These are phyloP conservation scores for Xanthoconium purpureum DNA, from an alignment of 768 basidiomycete genomes.

Conservation along the genomic window DNA sequence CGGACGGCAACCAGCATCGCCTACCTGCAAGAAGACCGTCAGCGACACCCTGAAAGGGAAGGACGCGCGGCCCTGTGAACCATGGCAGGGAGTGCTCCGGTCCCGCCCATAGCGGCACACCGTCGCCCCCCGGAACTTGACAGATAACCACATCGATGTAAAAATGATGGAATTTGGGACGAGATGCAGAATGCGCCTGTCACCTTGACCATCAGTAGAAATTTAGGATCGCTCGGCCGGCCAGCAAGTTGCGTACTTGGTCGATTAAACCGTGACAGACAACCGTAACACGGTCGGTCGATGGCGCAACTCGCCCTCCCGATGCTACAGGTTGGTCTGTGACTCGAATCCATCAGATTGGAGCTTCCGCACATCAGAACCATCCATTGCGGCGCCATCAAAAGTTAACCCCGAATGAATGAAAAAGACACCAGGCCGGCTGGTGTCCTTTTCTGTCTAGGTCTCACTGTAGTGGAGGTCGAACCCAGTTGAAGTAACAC, in stretches of 20 bases:
- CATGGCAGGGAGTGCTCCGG: background rate
- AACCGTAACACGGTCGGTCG: background rate
- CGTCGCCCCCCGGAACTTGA: too few relatives aligned
- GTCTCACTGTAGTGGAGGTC: too few relatives aligned
- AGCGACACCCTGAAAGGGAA: background rate
- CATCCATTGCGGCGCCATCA: background rate
- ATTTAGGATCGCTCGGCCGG: too few relatives aligned
- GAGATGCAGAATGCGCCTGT: too few relatives aligned
- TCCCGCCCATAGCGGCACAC: background rate
- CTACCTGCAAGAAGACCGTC: background rate
- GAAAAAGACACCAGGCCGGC: background rate
- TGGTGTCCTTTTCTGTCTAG: background rate
- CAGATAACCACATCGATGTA: too few relatives aligned
- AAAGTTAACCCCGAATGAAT: background rate
- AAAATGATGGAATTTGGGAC: too few relatives aligned
- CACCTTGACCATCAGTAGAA: background rate
- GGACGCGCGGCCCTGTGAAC: background rate
- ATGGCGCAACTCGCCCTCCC: background rate
- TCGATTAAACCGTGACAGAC: too few relatives aligned
- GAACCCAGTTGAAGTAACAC: too few relatives aligned
- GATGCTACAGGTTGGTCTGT: conserved; percentile 1
- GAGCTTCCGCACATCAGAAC: background rate
- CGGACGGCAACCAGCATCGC: background rate
- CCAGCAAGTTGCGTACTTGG: too few relatives aligned
- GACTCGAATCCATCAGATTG: background rate